Base-by-base conservation (phyloP, 257 asterid genomes). In the Paraleonurus japonicus region DNA sequence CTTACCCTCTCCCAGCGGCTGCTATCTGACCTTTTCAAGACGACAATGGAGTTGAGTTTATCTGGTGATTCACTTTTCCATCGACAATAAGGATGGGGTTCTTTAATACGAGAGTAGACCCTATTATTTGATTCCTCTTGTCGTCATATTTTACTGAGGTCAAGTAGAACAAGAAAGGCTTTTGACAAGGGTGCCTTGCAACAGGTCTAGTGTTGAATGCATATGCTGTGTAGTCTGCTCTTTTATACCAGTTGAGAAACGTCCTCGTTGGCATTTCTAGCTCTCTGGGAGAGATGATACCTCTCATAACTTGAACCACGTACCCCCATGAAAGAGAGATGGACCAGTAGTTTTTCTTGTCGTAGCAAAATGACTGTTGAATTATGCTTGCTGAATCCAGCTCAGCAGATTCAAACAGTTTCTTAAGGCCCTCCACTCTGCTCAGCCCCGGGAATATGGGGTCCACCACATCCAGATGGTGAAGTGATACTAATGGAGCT, bases 121-220 rank as follows among this genome's bases (percentile, higher is more conserved):
- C 96, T 20, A 90, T 73, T 11, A 90, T 78, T 24, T 86, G 95
- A 30, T 62, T 81, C 77, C 88, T 77, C 63, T 67, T 78, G 12
- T 70, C 78, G 24, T 92, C 95, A 61, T 82, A 90, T 45, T 41
- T 88, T 0, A 87, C 80, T 0, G 87, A 57, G 79, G 76, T 79
- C 77, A 89, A 65, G 88, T 88, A 90, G 69, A 76, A 90, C 55
- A 85, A 47, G 78, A 82, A 86, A 10, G 96, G 98, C 76, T 90
- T 89, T 79, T 89, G 96, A 69, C 98, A 92, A 0, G 98, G 98
- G 71, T 92, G 90, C 72, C 83, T 85, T 0, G 89, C 82, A 48
- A 90, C 92, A 2, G 96, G 95, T 79, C 98, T 85, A 7, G 96
- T 88, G 84, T 92, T 89, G 96, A 92, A 92, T 15, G 96, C 88